Base-by-base conservation (phyloP, 306 rosid species). In the Cucumis cinereus region DNA sequence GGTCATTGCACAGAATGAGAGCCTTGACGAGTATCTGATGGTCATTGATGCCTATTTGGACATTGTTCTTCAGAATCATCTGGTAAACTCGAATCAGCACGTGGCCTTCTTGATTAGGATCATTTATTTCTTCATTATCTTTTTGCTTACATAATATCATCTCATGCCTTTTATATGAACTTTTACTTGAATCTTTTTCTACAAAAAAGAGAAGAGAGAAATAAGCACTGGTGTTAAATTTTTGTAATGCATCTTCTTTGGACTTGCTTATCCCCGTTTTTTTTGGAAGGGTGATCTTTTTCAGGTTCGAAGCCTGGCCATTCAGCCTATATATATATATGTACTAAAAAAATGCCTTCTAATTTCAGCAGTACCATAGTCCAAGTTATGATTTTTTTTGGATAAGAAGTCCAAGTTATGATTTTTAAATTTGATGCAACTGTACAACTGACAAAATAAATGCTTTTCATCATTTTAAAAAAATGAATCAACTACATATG, bases 21-120 rank as follows among this genome's bases (percentile, higher is more conserved):
- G 86, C 83, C 87, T 93, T 63, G 89, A 85, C 74, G 91, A 90
- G 83, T 91, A 90, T 88, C 81, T 93, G 86, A 93, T 82, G 84
- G 97, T 91, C 78, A 88, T 87, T 80, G 98, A 93, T 84, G 96
- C 98, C 75, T 93, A 87, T 84, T 78, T 82, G 77, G 98, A 93
- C 78, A 88, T 88, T 76, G 81, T 90, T 84, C 92, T 91, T 84
- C 96, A 91, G 81, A 86, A 90, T 83, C 84, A 83, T 23, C 84
- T 90, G 97, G 98, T 93, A 79, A 74, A 93, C 73, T 76, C 28
- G 43, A n/a, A 60, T 61, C 58, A 79, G 50, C 55, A 70, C 69
- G 57, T 61, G 79, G 74, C 23, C 70, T 59, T 60, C 20, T 62
- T 62, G 45, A 35, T 33, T 33, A 62, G 45, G 70, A 62, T 62